Conservation (phyloP, 148 eudicot species). For the Cornus kousa region DNA sequence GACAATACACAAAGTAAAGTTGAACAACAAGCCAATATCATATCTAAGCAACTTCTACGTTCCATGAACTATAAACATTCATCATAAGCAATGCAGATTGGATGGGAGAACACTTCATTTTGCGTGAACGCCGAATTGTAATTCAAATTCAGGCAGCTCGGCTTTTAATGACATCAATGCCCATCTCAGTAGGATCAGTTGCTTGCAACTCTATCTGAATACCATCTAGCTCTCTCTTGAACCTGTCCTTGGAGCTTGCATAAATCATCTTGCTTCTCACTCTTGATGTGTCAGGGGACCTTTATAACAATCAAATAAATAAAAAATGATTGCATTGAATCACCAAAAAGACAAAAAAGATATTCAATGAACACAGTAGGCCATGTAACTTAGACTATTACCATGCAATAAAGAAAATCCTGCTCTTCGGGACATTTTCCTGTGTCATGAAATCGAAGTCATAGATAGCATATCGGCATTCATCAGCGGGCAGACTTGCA, state of each 20-base stretch:
- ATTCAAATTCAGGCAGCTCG: conserved; percentile 19
- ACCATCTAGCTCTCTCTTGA: conserved; percentile 38
- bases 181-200: conserved; percentile 33
- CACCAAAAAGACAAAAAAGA: background rate
- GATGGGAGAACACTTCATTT: conserved; percentile 1
- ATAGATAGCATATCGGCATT: conserved; percentile 35
- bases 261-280: conserved; percentile 41
- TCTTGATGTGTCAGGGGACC: conserved; percentile 32
- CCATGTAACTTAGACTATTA: background rate
- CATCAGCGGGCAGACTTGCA: conserved; percentile 30
- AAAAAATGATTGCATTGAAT: background rate
- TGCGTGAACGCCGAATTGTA: background rate
- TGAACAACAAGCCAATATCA: conserved; percentile 4
- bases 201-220: conserved; percentile 37
- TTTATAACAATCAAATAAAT: background rate
- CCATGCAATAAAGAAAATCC: conserved; percentile 39
- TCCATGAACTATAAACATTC: conserved; percentile 21
- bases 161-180: conserved; percentile 29
- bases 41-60: conserved; percentile 8
- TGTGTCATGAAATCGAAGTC: conserved; percentile 29
- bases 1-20: background rate
- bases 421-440: conserved; percentile 32
- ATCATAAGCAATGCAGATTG: conserved; percentile 5
- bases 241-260: conserved; percentile 37
- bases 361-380: no score